Base-by-base conservation (phyloP, 441 rosid species). In the Pelargonium citronellum region DNA sequence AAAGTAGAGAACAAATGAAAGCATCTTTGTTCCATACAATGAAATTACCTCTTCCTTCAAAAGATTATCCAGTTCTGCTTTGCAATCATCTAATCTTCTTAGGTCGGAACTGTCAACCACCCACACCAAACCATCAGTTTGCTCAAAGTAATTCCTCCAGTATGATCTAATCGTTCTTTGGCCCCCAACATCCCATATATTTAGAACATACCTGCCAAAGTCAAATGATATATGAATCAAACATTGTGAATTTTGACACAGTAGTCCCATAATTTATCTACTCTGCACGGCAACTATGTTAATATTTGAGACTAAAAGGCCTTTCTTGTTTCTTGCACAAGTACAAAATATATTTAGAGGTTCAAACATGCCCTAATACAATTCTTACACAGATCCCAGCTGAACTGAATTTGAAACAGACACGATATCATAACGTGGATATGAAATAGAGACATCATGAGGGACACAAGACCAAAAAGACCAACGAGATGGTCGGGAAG, bases 61-160 rank as follows among this genome's bases (percentile, higher is more conserved):
- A 70, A 94, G 92, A 82, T 94, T 94, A 64, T 90, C 86, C 71
- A 91, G 90, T 66, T 94, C 97, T 91, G 87, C 80, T 81, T 85
- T 90, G 81, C 99, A 94, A 73, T 94, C 97, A 83, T 90, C 96
- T 73, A 94, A 74, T 76, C 97, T 86, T 80, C 99, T 83, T 41
- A 90, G 88, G 82, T 94, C 96, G 12, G 97, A 94, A 79, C 97
- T 94, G 77, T 91, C 98, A 22, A 91, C 97, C 16, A 94, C 98
- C 98, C 97, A 94, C 49, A 91, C 91, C 80, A 94, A 81, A 41
- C 98, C 97, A 86, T 94, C 97, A 60, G 97, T 94, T 83, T 90
- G 95, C 86, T 94, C 98, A 77, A 91, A 94, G 85, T 94, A 94
- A 76, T 94, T 94, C 85, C 97, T 88, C 96, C 98, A 94, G 22